Evolutionary conservation across 139 green algal genomes (phyloP).

Genomic region (Picocystis salinarum): DNA sequence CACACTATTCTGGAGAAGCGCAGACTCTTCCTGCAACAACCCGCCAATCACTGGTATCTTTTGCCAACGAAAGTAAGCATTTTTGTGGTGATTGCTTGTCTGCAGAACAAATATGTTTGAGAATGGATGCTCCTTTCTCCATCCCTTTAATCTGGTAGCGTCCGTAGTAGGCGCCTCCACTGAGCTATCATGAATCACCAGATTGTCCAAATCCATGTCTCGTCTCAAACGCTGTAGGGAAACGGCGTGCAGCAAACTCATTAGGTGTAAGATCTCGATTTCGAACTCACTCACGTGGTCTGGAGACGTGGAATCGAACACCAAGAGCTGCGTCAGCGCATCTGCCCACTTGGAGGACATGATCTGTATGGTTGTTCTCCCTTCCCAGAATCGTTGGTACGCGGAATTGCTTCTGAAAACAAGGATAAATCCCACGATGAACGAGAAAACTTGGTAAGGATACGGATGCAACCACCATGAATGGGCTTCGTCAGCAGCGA

Average conservation of each 20-base stretch:
- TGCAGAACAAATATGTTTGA: slow-evolving; percentile 1
- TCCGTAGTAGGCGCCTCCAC: slow-evolving; percentile 1
- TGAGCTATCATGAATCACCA: slow-evolving; percentile 15
- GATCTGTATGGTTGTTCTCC: slow-evolving; percentile 6
- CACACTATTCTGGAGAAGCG: background rate
- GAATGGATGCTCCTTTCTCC: background rate
- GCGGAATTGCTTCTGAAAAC: slow-evolving; percentile 14
- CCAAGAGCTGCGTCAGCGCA: background rate
- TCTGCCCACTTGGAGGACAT: slow-evolving; percentile 3
- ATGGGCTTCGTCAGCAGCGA: background rate
- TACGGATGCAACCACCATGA: slow-evolving; percentile 1
- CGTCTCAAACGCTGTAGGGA: slow-evolving; percentile 23
- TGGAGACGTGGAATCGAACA: slow-evolving; percentile 8
- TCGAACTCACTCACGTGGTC: background rate
- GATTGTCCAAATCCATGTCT: slow-evolving; percentile 26
- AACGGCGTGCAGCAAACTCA: slow-evolving; percentile 24
- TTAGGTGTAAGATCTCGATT: slow-evolving; percentile 9
- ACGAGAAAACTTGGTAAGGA: slow-evolving; percentile 10
- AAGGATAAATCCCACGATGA: slow-evolving; percentile 18
- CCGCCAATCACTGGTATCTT: slow-evolving; percentile 1
- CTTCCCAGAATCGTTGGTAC: slow-evolving; percentile 16
- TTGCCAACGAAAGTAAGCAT: too few species aligned
- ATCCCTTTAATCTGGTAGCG: background rate
- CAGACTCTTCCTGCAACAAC: background rate
- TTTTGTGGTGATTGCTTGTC: background rate